A percentile compares a stretch with the other conserved stretches of the same genome.
Conservation (phyloP, 129 eudicot species). For the Tanacetum coccineum region DNA sequence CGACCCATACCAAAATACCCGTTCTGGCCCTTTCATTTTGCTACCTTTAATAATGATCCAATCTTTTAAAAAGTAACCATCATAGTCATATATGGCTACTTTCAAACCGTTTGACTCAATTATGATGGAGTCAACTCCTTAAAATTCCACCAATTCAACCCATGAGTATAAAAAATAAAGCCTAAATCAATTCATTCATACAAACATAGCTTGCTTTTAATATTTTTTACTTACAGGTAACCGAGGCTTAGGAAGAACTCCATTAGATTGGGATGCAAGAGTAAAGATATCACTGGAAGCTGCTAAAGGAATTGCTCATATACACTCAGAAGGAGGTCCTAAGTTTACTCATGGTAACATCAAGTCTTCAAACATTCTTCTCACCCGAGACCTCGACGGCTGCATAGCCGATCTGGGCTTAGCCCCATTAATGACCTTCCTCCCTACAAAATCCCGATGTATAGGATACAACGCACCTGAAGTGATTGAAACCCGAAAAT, state of each 20-base stretch:
- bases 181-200: neutral
- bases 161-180: too few species aligned
- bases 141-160: too few species aligned
- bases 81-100: too few species aligned
- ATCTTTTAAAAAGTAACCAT: too few species aligned
- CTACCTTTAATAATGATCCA: too few species aligned
- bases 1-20: too few species aligned
- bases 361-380: slow-evolving; percentile 82
- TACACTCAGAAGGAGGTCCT: slow-evolving; percentile 60
- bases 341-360: slow-evolving; percentile 77
- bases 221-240: slow-evolving; percentile 38
- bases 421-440: slow-evolving; percentile 46
- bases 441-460: slow-evolving; percentile 44
- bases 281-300: slow-evolving; percentile 61
- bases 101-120: too few species aligned
- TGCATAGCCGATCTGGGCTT: slow-evolving; percentile 72
- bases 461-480: slow-evolving; percentile 86
- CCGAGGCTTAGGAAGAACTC: slow-evolving; percentile 55
- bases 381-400: slow-evolving; percentile 51
- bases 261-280: slow-evolving; percentile 80
- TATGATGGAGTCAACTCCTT: too few species aligned
- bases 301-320: slow-evolving; percentile 71
- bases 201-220: neutral
- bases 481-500: slow-evolving; percentile 60
- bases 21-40: too few species aligned